A percentile compares a stretch with the other conserved stretches of the same genome.
Conservation (phyloP, 495 filamentous ascomycete species). For the Geoglossum glabrum region DNA sequence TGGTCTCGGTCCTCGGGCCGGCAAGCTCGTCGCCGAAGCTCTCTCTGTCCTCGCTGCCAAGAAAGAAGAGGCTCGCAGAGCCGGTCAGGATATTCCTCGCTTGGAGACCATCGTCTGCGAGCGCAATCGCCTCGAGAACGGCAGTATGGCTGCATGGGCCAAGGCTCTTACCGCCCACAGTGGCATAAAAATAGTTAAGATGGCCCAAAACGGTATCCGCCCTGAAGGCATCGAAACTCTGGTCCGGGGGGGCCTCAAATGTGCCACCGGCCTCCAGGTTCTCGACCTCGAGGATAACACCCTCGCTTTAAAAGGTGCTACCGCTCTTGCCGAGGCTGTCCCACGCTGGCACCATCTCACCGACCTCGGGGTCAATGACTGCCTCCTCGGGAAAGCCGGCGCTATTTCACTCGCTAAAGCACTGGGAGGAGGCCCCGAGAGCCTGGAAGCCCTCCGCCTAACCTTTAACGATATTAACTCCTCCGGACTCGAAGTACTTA, state of each 20-base stretch:
- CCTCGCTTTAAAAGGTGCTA: conserved; percentile 65
- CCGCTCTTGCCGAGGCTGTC: conserved; percentile 54
- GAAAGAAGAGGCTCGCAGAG: conserved; percentile 53
- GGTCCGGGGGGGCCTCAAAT: conserved; percentile 52
- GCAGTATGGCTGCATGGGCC: conserved; percentile 89
- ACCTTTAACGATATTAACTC: conserved; percentile 90
- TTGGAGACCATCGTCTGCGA: conserved; percentile 92
- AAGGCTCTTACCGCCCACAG: conserved; percentile 63
- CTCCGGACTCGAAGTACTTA: conserved; percentile 46
- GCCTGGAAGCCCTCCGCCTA: conserved; percentile 57
- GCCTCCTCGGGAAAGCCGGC: conserved; percentile 61
- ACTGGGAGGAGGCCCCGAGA: conserved; percentile 45
- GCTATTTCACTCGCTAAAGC: conserved; percentile 51
- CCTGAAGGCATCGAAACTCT: conserved; percentile 74
- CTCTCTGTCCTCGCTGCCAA: conserved; percentile 55
- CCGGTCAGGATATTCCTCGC: conserved; percentile 46
- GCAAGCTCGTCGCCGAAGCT: conserved; percentile 64
- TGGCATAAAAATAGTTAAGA: conserved; percentile 66
- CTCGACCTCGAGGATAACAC: conserved; percentile 96
- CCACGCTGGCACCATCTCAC: conserved; percentile 50
- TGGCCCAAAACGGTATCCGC: conserved; percentile 96
- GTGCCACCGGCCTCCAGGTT: conserved; percentile 41
- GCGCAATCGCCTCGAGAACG: conserved; percentile 85
- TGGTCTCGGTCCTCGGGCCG: conserved; percentile 81
- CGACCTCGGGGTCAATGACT: conserved; percentile 82